Evolutionary conservation across 371 early-diverging fungal species (phyloP).

Genomic region (Apophysomyces variabilis): DNA sequence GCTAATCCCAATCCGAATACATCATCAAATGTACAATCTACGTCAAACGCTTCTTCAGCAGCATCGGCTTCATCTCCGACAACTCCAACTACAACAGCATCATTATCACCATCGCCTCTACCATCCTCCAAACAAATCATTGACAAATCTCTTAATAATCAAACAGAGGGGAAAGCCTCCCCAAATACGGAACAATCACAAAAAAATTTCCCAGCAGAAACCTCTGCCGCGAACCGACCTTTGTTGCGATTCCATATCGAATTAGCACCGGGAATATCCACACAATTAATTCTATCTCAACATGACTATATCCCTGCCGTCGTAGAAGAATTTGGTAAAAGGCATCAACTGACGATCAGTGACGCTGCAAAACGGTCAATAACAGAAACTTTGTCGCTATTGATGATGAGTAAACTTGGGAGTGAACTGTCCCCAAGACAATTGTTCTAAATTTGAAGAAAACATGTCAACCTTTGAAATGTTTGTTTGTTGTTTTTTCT

Average conservation of each 20-base stretch:
- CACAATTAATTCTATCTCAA: slow-evolving; percentile 30
- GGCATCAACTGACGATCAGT: slow-evolving; percentile 32
- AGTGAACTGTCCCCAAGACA: not conserved
- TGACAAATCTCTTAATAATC: too few species aligned
- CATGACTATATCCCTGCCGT: slow-evolving; percentile 26
- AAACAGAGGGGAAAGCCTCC: not conserved
- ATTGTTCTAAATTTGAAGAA: not conserved
- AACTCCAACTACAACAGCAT: too few species aligned
- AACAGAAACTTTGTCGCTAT: slow-evolving; percentile 12
- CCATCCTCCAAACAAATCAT: too few species aligned
- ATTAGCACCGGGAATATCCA: slow-evolving; percentile 36
- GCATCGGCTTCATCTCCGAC: too few species aligned
- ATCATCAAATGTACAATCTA: not conserved
- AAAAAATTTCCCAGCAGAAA: not conserved
- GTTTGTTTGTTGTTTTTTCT: too few species aligned
- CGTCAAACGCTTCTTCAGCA: not conserved
- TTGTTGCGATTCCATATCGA: slow-evolving; percentile 32
- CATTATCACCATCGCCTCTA: too few species aligned
- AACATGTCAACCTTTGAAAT: too few species aligned
- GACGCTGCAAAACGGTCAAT: slow-evolving; percentile 28
- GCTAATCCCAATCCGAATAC: not conserved
- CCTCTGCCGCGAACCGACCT: not conserved
- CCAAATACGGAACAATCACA: not conserved
- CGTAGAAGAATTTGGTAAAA: slow-evolving; percentile 35
- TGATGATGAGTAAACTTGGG: not conserved